Percentiles rank a stretch among this genome's conserved stretches.
These are phyloP conservation scores for Rhizophagus clarus DNA, from an alignment of 192 early-diverging fungal species.

Conservation along the genomic window DNA sequence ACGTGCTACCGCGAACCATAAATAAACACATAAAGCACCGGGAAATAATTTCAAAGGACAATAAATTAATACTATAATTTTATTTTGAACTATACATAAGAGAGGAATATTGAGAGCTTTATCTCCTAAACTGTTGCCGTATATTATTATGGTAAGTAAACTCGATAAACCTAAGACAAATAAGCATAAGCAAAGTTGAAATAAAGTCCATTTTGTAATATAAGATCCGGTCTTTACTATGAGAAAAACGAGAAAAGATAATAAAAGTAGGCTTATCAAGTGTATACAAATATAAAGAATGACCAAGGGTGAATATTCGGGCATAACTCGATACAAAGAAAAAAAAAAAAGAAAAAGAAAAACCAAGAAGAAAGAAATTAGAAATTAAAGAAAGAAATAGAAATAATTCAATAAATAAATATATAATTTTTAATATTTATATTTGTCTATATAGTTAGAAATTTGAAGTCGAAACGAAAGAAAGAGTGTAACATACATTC, in stretches of 20 bases:
- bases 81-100: constrained; percentile 16
- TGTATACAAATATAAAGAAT: not conserved
- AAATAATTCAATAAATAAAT: not conserved
- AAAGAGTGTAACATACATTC: not conserved
- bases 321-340: not conserved
- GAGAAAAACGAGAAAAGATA: not conserved
- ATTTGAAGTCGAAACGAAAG: not conserved
- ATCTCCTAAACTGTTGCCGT: not conserved
- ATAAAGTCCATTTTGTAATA: not conserved
- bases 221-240: not conserved
- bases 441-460: not conserved
- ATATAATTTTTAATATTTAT: too few species aligned
- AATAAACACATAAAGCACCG: not conserved
- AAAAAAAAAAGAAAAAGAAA: not conserved
- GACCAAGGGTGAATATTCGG: not conserved
- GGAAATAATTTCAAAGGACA: constrained; percentile 9
- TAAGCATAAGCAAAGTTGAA: constrained; percentile 13
- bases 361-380: too few species aligned
- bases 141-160: not conserved
- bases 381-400: too few species aligned
- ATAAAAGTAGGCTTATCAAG: not conserved
- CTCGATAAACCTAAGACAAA: not conserved
- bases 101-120: too few species aligned
- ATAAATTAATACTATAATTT: not conserved
- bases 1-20: not conserved